Evolutionary conservation across 2,329 filamentous ascomycete species (phyloP), one percentile per base, ranked within the genome.

Genomic region (Aspergillus niger): DNA sequence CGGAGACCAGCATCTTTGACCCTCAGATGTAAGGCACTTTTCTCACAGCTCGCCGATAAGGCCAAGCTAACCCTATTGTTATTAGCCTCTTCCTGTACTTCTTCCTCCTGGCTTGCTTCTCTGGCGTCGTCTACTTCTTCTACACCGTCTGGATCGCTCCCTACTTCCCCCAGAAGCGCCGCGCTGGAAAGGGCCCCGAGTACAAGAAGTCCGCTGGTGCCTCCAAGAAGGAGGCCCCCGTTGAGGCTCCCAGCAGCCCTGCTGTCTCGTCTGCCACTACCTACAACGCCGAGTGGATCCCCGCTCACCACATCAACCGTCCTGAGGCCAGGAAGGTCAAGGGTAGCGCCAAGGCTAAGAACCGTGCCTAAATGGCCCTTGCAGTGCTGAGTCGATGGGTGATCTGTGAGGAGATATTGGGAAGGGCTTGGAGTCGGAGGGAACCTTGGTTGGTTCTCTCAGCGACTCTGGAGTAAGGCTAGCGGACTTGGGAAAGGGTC

Each of bases 131-230:
- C 76, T 97, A 94, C 87, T 97, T 97, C 79, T 92, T 97, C 81
- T 99, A 99, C 86, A 95, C 90, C 83, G 96, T 94, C 72, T 98
- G 94, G 92, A 90, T 99, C 79, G 91, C 92, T 72, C 89, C 92
- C 13, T 90, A 99, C 75, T 97, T 98, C 84, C 94, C 95, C 52
- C 92, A 97, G 83, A 88, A 87, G 78, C 82, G 81, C 71, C 81
- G 83, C 64, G 76, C 81, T 59, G 83, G 82, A 69, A 86, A 86
- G 77, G 81, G 81, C 63, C 79, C 89, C 68, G 91, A 92, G 82
- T 86, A 88, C 60, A 86, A 86, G 76, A 81, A 81, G 71, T 80
- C 84, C 30, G 79, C 84, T 66, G 85, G 83, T 72, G 87, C 87
- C 74, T 77, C 78, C 69, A 91, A 91, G 83, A 90, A 90, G 80